These are phyloP conservation scores for Elongisporangium undulatum DNA, from an alignment of 352 stramenopile genomes.

Conservation along the genomic window DNA sequence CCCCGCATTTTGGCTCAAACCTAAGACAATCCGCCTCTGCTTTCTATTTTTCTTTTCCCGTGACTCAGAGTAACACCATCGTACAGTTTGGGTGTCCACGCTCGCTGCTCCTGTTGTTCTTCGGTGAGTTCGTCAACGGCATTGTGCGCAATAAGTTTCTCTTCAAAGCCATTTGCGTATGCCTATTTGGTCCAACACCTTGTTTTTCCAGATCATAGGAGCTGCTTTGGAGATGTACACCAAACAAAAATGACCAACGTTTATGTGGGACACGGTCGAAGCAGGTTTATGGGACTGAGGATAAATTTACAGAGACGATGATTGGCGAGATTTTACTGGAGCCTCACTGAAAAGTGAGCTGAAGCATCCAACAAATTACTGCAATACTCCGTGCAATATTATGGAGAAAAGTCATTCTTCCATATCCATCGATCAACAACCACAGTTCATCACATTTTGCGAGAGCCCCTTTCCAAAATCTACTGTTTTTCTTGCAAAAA, in stretches of 20 bases:
- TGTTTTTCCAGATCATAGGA: background rate
- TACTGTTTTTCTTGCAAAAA: no score
- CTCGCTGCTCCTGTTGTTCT: background rate
- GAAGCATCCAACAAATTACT: no score
- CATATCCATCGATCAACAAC: no score
- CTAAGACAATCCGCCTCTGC: background rate
- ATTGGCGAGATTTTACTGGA: no score
- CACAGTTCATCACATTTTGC: no score
- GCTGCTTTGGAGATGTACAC: background rate
- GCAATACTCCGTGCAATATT: no score
- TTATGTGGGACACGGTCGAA: background rate
- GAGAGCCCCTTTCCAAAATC: no score
- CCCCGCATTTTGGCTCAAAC: background rate
- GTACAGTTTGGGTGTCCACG: background rate
- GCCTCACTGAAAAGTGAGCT: no score
- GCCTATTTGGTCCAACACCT: background rate
- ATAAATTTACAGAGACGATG: background rate
- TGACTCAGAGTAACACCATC: background rate
- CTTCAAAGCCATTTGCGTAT: no score
- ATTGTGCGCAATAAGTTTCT: background rate
- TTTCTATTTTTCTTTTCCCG: background rate
- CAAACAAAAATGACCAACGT: background rate
- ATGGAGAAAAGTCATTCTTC: no score
- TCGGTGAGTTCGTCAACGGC: background rate
- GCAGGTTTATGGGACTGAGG: background rate